phyloP scores from a whole-genome alignment of 352 stramenopile species.

The Paralagenidium karlingii region DNA sequence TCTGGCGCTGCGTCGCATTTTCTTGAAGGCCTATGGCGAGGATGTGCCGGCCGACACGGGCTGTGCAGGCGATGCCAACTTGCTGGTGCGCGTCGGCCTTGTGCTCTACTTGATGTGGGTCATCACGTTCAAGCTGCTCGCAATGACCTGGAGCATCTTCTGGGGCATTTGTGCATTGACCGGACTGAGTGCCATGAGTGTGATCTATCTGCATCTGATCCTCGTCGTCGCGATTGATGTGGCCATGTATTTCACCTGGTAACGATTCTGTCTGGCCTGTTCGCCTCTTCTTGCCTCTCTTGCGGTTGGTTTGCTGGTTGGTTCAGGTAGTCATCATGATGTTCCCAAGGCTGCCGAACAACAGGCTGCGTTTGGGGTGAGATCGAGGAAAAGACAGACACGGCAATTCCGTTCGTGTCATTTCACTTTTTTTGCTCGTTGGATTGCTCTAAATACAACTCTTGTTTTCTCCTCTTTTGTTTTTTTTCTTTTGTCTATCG shows the following conservation, averaged over 20 bases:
- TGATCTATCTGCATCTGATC: constrained; percentile 35
- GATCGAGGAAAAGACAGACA: too few relatives aligned
- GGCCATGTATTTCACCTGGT: constrained; percentile 76
- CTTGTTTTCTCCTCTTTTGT: too few relatives aligned
- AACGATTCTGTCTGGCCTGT: too few relatives aligned
- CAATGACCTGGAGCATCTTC: constrained; percentile 24
- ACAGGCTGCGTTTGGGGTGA: too few relatives aligned
- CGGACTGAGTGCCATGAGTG: constrained; percentile 51
- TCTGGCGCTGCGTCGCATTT: constrained; percentile 64
- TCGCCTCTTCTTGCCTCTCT: too few relatives aligned
- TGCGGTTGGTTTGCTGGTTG: too few relatives aligned
- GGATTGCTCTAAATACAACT: too few relatives aligned
- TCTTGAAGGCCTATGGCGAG: constrained; percentile 54
- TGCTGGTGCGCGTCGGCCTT: neutral
- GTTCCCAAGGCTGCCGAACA: too few relatives aligned
- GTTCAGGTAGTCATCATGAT: too few relatives aligned
- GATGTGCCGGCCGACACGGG: constrained; percentile 59
- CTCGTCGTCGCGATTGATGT: constrained; percentile 33
- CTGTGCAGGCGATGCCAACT: constrained; percentile 24
- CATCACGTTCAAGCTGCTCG: constrained; percentile 48
- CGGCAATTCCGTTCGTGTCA: too few relatives aligned
- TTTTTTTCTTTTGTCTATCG: too few relatives aligned
- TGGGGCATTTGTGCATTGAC: constrained; percentile 22
- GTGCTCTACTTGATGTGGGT: constrained; percentile 56
- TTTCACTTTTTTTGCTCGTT: too few relatives aligned